Evolutionary conservation across 257 asterid genomes (phyloP).

Genomic region (Parsonsia alboflavescens): DNA sequence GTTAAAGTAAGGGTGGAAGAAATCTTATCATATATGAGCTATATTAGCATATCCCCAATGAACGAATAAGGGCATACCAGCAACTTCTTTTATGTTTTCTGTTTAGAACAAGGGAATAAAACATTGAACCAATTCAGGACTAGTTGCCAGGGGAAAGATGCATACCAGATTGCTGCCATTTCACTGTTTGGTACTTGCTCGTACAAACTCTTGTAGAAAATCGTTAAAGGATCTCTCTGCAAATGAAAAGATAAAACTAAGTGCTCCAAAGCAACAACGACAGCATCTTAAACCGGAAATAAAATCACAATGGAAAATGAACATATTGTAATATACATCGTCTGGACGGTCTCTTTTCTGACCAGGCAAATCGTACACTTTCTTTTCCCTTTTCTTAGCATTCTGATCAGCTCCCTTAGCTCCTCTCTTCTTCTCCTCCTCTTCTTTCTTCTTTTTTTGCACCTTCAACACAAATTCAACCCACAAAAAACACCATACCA

Average conservation of each 20-base stretch:
- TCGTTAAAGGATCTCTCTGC: slow-evolving; percentile 83
- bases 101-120: background rate
- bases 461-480: slow-evolving; percentile 16
- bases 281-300: background rate
- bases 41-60: no score
- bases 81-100: background rate
- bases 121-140: background rate
- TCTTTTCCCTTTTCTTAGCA: slow-evolving; percentile 54
- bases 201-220: slow-evolving; percentile 68
- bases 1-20: background rate
- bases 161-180: slow-evolving; percentile 84
- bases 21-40: background rate
- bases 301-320: background rate
- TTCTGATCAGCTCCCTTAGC: slow-evolving; percentile 32
- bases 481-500: slow-evolving; percentile 1
- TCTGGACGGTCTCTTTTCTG: slow-evolving; percentile 82
- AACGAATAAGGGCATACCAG: background rate
- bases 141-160: background rate
- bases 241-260: slow-evolving; percentile 13
- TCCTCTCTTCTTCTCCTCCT: slow-evolving; percentile 34
- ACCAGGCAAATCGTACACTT: slow-evolving; percentile 75
- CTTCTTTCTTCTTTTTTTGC: slow-evolving; percentile 35
- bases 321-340: slow-evolving; percentile 37
- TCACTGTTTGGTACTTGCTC: slow-evolving; percentile 79
- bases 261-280: background rate